phyloP scores from a whole-genome alignment of 2,329 filamentous ascomycete genomes.

The Plectosphaerella cucumerina region DNA sequence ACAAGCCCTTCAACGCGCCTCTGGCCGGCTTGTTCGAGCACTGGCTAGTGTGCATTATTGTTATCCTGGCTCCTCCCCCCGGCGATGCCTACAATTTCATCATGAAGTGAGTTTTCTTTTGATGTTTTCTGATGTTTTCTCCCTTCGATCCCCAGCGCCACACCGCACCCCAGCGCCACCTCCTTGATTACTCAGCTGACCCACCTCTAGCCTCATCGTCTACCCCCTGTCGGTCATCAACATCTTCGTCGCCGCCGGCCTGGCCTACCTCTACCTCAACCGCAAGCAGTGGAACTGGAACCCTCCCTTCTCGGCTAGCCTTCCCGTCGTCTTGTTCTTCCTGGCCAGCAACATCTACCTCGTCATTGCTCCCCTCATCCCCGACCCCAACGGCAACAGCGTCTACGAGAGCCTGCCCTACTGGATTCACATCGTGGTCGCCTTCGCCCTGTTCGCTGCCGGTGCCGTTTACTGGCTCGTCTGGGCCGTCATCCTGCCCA shows the following conservation, averaged over 20 bases:
- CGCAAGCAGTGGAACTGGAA: conserved; percentile 44
- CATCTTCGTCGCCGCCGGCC: conserved; percentile 46
- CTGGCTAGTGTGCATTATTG: conserved; percentile 60
- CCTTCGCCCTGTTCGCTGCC: conserved; percentile 46
- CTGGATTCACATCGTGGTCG: conserved; percentile 54
- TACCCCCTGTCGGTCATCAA: conserved; percentile 60
- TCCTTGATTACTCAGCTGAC: conserved; percentile 3
- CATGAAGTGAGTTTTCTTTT: conserved; percentile 40
- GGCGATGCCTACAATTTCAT: conserved; percentile 65
- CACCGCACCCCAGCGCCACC: not conserved
- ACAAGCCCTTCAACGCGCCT: conserved; percentile 59
- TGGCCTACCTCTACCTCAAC: conserved; percentile 50
- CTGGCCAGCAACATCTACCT: conserved; percentile 58
- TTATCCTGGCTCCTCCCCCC: conserved; percentile 63
- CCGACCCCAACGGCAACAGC: conserved; percentile 43
- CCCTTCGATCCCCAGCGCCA: too few relatives aligned
- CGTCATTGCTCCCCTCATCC: conserved; percentile 54
- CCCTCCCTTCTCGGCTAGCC: conserved; percentile 49
- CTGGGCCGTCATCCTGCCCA: conserved; percentile 49
- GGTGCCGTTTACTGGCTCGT: conserved; percentile 53
- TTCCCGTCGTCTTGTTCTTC: conserved; percentile 55
- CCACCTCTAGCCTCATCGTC: conserved; percentile 48
- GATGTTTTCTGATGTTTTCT: conserved; percentile 4
- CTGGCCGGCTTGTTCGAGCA: conserved; percentile 59
- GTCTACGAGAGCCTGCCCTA: conserved; percentile 52